These are phyloP conservation scores for Blastobotrys raffinosifermentans DNA, from an alignment of 1,139 yeast genomes.

Conservation along the genomic window DNA sequence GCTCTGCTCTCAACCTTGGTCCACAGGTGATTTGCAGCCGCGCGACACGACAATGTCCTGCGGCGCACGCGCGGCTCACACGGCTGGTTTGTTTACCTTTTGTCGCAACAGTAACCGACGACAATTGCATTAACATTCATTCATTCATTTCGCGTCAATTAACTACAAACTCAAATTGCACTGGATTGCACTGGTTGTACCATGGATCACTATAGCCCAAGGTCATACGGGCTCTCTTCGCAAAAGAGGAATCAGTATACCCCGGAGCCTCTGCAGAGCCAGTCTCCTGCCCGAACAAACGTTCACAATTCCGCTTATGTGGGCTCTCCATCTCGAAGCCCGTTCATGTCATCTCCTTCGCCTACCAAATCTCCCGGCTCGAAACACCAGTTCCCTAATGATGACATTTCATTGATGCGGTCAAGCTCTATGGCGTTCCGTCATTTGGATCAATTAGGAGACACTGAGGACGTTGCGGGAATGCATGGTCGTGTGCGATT, in stretches of 20 bases:
- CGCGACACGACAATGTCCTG: background rate
- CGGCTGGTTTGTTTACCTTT: background rate
- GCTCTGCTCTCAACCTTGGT: background rate
- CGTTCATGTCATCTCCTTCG: conserved; percentile 15
- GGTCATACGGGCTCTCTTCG: too few species aligned
- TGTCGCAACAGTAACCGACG: background rate
- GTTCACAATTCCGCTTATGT: conserved; percentile 10
- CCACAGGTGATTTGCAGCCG: background rate
- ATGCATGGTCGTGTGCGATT: conserved; percentile 33
- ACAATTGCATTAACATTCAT: background rate
- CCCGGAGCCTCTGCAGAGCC: conserved; percentile 16
- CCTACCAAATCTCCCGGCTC: too few species aligned
- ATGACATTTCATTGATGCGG: conserved; percentile 16
- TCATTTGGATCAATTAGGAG: too few species aligned
- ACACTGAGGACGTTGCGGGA: conserved; percentile 33
- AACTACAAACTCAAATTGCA: too few species aligned
- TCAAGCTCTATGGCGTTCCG: conserved; percentile 20
- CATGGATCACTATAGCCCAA: too few species aligned
- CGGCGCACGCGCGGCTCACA: background rate
- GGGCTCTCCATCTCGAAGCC: conserved; percentile 6
- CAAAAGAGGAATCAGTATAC: background rate
- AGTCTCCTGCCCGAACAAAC: conserved; percentile 20
- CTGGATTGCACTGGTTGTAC: too few species aligned
- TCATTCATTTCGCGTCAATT: too few species aligned
- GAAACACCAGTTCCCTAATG: conserved; percentile 8